These are phyloP conservation scores for Phytophthora crassamura DNA, from an alignment of 352 stramenopile species.

Conservation along the genomic window DNA sequence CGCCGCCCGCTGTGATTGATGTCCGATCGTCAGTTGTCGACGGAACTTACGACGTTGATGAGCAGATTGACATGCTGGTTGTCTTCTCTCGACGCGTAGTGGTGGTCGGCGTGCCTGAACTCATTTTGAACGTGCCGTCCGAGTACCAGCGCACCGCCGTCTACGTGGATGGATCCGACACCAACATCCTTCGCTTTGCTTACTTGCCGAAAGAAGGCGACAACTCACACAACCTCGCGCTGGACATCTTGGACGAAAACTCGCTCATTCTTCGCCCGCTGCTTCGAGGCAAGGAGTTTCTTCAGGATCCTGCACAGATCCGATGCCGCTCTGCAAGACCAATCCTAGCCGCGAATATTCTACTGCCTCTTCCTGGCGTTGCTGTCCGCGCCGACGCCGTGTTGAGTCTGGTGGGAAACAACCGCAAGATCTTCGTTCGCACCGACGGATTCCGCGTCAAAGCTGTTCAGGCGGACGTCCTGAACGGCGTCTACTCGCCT, in stretches of 20 bases:
- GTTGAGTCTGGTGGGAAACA: constrained; percentile 66
- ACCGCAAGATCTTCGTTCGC: constrained; percentile 64
- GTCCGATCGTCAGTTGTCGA: constrained; percentile 47
- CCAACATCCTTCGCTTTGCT: constrained; percentile 52
- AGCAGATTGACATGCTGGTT: constrained; percentile 58
- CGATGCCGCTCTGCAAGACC: constrained; percentile 46
- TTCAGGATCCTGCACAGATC: constrained; percentile 44
- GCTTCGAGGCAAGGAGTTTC: constrained; percentile 32
- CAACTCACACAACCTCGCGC: constrained; percentile 43
- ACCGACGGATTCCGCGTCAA: constrained; percentile 64
- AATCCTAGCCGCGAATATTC: constrained; percentile 45
- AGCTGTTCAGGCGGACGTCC: constrained; percentile 40
- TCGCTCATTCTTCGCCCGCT: constrained; percentile 57
- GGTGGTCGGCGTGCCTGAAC: constrained; percentile 44
- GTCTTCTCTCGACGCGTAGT: constrained; percentile 63
- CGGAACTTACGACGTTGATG: constrained; percentile 71
- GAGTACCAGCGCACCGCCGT: constrained; percentile 46
- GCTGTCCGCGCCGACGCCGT: constrained; percentile 56
- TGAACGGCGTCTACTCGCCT: constrained; percentile 60
- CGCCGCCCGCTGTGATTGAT: constrained; percentile 48
- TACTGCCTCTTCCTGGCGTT: constrained; percentile 52
- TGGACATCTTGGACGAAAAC: constrained; percentile 52
- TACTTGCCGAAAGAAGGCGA: constrained; percentile 58
- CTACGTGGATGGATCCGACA: constrained; percentile 59
- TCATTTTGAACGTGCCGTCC: constrained; percentile 60